Conservation (phyloP, 2,329 filamentous ascomycete species). For the Nannizzia gypsea region DNA sequence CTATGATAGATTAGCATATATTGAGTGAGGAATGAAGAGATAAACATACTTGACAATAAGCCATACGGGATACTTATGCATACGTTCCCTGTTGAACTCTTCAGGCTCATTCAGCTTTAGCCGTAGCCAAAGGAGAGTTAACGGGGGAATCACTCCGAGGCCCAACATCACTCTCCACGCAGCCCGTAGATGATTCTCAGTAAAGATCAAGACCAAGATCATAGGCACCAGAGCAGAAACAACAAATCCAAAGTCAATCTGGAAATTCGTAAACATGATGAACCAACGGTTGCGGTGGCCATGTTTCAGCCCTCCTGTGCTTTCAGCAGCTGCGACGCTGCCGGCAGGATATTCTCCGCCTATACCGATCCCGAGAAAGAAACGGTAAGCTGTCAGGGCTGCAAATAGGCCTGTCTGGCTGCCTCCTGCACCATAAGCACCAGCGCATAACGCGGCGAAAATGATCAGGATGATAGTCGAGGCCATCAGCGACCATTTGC, state of each 20-base stretch:
- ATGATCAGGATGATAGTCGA: conserved; percentile 75
- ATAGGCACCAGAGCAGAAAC: conserved; percentile 67
- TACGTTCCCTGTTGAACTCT: conserved; percentile 59
- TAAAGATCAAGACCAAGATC: conserved; percentile 47
- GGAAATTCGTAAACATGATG: conserved; percentile 76
- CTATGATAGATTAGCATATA: conserved; percentile 46
- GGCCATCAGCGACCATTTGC: conserved; percentile 66
- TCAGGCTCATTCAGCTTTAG: conserved; percentile 66
- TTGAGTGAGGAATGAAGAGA: conserved; percentile 20
- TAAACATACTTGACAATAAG: conserved; percentile 39
- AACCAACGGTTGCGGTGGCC: conserved; percentile 86
- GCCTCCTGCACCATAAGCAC: conserved; percentile 62
- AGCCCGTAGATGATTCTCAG: conserved; percentile 53
- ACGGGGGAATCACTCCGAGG: conserved; percentile 64
- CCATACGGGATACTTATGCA: conserved; percentile 48
- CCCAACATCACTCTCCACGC: conserved; percentile 77
- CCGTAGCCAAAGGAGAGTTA: conserved; percentile 59
- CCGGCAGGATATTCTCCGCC: conserved; percentile 50
- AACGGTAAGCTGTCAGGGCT: conserved; percentile 69
- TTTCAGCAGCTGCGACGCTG: conserved; percentile 72
- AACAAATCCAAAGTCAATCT: conserved; percentile 78
- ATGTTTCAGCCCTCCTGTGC: conserved; percentile 65
- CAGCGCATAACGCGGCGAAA: conserved; percentile 69
- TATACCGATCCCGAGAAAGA: conserved; percentile 72
- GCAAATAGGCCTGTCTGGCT: conserved; percentile 61